phyloP scores from a whole-genome alignment of 78 protist species.

The Polysphondylium violaceum region DNA sequence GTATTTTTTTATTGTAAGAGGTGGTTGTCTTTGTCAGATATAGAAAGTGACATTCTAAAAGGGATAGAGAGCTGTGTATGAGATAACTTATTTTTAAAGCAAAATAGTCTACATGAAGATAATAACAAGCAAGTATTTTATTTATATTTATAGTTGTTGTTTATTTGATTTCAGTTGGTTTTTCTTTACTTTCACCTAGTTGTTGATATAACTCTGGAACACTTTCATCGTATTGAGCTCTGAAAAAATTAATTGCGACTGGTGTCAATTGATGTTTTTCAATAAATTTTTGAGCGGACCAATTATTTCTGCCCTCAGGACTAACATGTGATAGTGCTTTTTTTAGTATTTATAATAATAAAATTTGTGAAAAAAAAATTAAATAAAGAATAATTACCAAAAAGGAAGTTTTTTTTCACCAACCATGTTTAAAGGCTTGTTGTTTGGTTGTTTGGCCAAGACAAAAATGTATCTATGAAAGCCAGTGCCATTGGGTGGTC shows the following conservation, averaged over 20 bases:
- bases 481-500: conserved; percentile 21
- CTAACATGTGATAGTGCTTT: no score
- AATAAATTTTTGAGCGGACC: not conserved
- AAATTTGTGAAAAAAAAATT: no score
- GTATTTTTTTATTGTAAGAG: no score
- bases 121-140: no score
- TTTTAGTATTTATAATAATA: no score
- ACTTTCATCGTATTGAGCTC: conserved; percentile 17
- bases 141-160: no score
- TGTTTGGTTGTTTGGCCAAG: not conserved
- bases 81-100: no score
- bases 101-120: no score
- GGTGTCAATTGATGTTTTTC: not conserved
- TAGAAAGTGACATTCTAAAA: no score
- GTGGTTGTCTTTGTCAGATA: no score
- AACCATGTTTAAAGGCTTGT: no score
- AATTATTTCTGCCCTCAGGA: conserved; percentile 35
- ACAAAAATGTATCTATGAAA: conserved; percentile 12
- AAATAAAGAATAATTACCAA: not conserved
- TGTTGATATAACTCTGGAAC: conserved; percentile 17
- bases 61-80: no score
- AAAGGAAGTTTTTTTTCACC: not conserved
- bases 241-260: not conserved
- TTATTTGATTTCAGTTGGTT: conserved; percentile 8
- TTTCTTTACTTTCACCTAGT: not conserved